Percentiles rank a stretch among this genome's conserved stretches.
phyloP scores from a whole-genome alignment of 2,329 filamentous ascomycete genomes.

The Penicillium palitans region DNA sequence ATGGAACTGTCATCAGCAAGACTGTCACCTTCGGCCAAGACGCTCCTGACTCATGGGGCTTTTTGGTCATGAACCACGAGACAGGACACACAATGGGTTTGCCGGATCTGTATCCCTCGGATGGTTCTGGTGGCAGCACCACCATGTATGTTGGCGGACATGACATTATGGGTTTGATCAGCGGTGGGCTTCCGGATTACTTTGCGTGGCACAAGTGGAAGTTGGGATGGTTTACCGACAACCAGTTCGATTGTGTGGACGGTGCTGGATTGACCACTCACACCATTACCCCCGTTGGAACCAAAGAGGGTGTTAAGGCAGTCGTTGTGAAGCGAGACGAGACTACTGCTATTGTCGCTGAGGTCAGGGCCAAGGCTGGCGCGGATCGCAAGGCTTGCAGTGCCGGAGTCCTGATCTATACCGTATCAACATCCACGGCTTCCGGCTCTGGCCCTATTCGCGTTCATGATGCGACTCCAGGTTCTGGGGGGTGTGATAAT shows the following conservation, averaged over 20 bases:
- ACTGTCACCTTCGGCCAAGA: neutral
- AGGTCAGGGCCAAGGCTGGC: neutral
- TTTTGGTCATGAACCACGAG: neutral
- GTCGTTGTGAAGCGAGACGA: neutral
- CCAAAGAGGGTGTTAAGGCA: neutral
- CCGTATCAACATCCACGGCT: neutral
- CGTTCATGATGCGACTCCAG: neutral
- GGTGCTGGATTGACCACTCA: neutral
- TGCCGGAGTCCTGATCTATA: neutral
- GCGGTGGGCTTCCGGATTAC: neutral
- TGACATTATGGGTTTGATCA: neutral
- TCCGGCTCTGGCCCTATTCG: neutral
- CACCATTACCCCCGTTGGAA: neutral
- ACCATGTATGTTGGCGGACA: neutral
- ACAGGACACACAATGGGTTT: neutral
- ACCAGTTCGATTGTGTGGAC: neutral
- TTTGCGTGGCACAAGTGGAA: neutral
- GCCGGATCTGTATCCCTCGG: neutral
- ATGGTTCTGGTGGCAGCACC: neutral
- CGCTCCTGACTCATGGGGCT: neutral
- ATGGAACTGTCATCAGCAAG: neutral
- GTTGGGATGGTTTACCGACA: neutral
- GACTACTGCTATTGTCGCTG: neutral
- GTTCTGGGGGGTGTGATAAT: neutral
- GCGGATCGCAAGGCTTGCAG: neutral